Percentiles rank a stretch among this genome's conserved stretches.
These are phyloP conservation scores for Boletus speciosus DNA, from an alignment of 768 basidiomycete genomes.

Conservation along the genomic window DNA sequence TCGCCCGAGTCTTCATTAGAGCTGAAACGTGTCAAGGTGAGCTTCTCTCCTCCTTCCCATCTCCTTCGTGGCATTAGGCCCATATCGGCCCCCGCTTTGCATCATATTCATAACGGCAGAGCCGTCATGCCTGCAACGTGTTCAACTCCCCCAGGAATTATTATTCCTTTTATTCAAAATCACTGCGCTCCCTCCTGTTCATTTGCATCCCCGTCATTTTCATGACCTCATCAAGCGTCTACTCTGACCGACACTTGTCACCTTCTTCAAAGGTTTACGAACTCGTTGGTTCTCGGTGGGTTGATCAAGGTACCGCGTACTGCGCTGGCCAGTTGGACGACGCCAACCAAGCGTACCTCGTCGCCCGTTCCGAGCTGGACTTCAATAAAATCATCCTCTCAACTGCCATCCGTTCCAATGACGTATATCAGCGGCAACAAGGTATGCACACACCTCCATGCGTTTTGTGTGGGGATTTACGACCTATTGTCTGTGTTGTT, in stretches of 20 bases:
- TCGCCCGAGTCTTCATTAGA: slow-evolving; percentile 65
- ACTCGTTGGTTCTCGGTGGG: slow-evolving; percentile 87
- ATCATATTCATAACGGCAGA: slow-evolving; percentile 21
- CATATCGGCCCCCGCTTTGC: slow-evolving; percentile 15
- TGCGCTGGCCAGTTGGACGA: slow-evolving; percentile 87
- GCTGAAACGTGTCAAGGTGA: slow-evolving; percentile 82
- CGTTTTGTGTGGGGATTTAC: background rate
- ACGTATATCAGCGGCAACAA: slow-evolving; percentile 85
- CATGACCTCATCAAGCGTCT: slow-evolving; percentile 32
- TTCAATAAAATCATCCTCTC: slow-evolving; percentile 70
- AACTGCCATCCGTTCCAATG: slow-evolving; percentile 76
- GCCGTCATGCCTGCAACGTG: slow-evolving; percentile 27
- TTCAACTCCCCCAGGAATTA: slow-evolving; percentile 9
- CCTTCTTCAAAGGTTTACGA: slow-evolving; percentile 76
- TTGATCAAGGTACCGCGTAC: slow-evolving; percentile 95
- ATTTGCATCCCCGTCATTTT: slow-evolving; percentile 22
- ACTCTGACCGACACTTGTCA: slow-evolving; percentile 29
- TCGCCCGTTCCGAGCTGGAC: slow-evolving; percentile 78
- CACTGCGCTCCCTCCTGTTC: slow-evolving; percentile 14
- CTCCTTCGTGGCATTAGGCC: slow-evolving; percentile 12
- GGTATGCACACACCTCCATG: slow-evolving; percentile 44
- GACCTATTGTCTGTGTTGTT: slow-evolving; percentile 5
- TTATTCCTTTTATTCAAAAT: slow-evolving; percentile 15
- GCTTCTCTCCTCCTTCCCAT: slow-evolving; percentile 28
- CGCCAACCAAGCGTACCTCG: slow-evolving; percentile 71